Conservation (phyloP, 352 stramenopile species). For the Phytophthora boehmeriae region DNA sequence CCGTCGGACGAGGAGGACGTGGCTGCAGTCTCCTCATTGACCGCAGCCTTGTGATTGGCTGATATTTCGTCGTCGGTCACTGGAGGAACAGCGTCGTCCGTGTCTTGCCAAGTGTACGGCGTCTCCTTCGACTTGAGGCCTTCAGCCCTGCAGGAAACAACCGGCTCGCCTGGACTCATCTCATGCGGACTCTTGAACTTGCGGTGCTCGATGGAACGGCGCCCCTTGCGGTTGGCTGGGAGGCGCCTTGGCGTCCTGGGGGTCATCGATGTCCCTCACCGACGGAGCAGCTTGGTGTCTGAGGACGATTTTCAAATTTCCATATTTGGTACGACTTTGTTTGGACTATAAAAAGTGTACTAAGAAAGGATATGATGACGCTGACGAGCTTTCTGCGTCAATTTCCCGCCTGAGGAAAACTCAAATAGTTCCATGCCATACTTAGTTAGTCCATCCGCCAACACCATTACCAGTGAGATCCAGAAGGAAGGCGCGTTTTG, state of each 20-base stretch:
- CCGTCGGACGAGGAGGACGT: slow-evolving; percentile 22
- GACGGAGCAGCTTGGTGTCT: not conserved
- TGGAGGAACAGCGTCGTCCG: not conserved
- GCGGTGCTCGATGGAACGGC: slow-evolving; percentile 20
- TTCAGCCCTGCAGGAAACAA: not conserved
- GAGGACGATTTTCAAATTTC: too few relatives aligned
- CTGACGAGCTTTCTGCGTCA: not conserved
- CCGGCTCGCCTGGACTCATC: slow-evolving; percentile 12
- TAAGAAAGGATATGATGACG: too few relatives aligned
- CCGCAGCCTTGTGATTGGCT: not conserved
- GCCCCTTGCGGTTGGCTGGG: too few relatives aligned
- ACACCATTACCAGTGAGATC: slow-evolving; percentile 15
- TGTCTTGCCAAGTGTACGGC: slow-evolving; percentile 1
- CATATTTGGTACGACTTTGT: too few relatives aligned
- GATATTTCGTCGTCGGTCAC: not conserved
- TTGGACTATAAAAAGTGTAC: too few relatives aligned
- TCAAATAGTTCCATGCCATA: slow-evolving; percentile 9
- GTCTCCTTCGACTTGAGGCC: not conserved
- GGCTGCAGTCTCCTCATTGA: not conserved
- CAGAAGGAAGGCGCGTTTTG: slow-evolving; percentile 20
- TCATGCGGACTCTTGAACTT: slow-evolving; percentile 25
- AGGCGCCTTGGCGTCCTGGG: too few relatives aligned
- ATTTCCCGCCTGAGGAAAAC: slow-evolving; percentile 1
- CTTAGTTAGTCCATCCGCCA: slow-evolving; percentile 6
- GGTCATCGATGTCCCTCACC: too few relatives aligned